A percentile compares a stretch with the other conserved stretches of the same genome.
Evolutionary conservation across 31 red algal genomes (phyloP).

Genomic region (Asparagopsis taxiformis): DNA sequence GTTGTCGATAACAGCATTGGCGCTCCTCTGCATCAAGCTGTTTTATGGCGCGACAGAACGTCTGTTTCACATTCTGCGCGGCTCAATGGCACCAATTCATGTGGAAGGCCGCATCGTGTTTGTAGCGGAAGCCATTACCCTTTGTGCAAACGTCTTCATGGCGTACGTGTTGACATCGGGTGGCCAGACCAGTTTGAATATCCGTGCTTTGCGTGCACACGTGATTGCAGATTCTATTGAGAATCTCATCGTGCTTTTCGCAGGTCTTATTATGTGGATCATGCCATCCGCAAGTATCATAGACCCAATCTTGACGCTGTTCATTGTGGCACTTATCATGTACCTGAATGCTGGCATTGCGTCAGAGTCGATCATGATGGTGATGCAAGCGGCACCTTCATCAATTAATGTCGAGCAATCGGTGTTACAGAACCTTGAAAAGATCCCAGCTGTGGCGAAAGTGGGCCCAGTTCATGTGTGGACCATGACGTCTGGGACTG

Average conservation of each 20-base stretch:
- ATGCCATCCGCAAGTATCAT: constrained; percentile 10
- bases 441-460: constrained; percentile 16
- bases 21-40: constrained; percentile 54
- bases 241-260: constrained; percentile 55
- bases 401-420: constrained; percentile 8
- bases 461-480: constrained; percentile 52
- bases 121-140: constrained; percentile 57
- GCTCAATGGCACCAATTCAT: background rate
- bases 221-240: constrained; percentile 75
- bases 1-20: constrained; percentile 41
- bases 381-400: constrained; percentile 55
- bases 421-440: background rate
- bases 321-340: constrained; percentile 42
- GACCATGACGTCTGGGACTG: constrained; percentile 54
- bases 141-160: constrained; percentile 48
- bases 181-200: constrained; percentile 29
- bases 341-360: constrained; percentile 48
- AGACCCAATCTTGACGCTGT: constrained; percentile 60
- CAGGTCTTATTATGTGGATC: constrained; percentile 60
- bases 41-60: constrained; percentile 4
- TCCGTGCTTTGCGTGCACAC: constrained; percentile 71
- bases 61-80: constrained; percentile 5
- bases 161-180: constrained; percentile 33
- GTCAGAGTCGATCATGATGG: constrained; percentile 27
- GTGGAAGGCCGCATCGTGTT: constrained; percentile 58